Evolutionary conservation across 2,329 filamentous ascomycete species (phyloP).

Genomic region (Shiraia sp.): DNA sequence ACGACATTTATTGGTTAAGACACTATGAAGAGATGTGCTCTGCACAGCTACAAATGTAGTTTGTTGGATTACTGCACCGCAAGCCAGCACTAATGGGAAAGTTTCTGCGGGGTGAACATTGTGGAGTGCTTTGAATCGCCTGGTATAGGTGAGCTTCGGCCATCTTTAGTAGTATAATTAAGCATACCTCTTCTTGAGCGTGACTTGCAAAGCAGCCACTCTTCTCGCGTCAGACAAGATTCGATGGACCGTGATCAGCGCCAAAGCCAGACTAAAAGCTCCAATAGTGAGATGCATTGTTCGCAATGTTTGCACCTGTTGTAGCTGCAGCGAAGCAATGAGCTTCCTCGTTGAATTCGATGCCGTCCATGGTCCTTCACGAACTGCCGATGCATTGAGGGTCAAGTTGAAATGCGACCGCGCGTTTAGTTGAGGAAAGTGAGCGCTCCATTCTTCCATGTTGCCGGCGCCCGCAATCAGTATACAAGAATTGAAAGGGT

Average conservation of each 20-base stretch:
- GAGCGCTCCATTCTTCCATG: slow-evolving; percentile 44
- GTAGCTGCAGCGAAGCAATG: slow-evolving; percentile 41
- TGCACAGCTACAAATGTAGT: slow-evolving; percentile 45
- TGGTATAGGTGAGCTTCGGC: slow-evolving; percentile 16
- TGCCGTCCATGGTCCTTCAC: slow-evolving; percentile 34
- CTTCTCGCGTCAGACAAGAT: slow-evolving; percentile 45
- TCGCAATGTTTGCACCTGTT: slow-evolving; percentile 43
- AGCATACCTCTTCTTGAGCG: slow-evolving; percentile 40
- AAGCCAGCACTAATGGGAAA: slow-evolving; percentile 46
- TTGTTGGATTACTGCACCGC: slow-evolving; percentile 43
- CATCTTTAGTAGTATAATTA: slow-evolving; percentile 7
- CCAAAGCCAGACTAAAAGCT: slow-evolving; percentile 43
- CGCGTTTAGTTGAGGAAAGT: slow-evolving; percentile 35
- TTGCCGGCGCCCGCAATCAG: slow-evolving; percentile 34
- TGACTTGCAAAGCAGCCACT: slow-evolving; percentile 36
- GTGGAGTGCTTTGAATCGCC: slow-evolving; percentile 41
- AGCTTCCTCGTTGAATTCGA: slow-evolving; percentile 35
- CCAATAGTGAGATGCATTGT: slow-evolving; percentile 47
- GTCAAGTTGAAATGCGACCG: slow-evolving; percentile 46
- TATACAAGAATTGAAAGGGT: slow-evolving; percentile 33
- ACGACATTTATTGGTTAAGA: slow-evolving; percentile 43
- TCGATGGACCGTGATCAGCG: slow-evolving; percentile 39
- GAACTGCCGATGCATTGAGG: slow-evolving; percentile 36
- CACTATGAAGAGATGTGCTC: slow-evolving; percentile 41
- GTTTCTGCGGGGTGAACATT: slow-evolving; percentile 46